Evolutionary conservation across 495 filamentous ascomycete species (phyloP), one percentile per base, ranked within the genome.

Genomic region (Apodospora peruviana): DNA sequence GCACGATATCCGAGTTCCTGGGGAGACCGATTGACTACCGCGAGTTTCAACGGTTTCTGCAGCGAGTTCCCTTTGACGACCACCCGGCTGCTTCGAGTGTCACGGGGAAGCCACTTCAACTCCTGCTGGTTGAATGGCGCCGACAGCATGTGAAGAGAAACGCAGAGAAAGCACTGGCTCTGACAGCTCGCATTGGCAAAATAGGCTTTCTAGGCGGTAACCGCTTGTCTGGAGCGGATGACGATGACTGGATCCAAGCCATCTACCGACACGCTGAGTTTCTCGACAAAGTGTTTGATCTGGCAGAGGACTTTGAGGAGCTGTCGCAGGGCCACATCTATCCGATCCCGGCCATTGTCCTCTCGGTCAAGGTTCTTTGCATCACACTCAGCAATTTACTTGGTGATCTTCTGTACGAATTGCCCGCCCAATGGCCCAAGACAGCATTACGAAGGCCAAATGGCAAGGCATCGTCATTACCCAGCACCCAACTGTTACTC

Each of bases 291-390:
- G 55, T 58, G 19, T 38, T 57, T 19, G 46, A 47, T 7, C 35
- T 58, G 11, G 55, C 58, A 12, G 58, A 57, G 40, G 55, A 57
- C 21, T 57, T 60, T 9, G 55, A 60, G 40, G 25, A 40, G n/a
- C 50, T 60, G n/a, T 60, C 58, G 14, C 48, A 57, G 5, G 48
- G 58, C 32, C 42, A 55, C 19, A 22, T 58, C n/a, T 38, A 54
- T 20, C 58, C 58, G 12, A 43, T 58, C 9, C 58, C 58, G 5
- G 48, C 55, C 29, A 47, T 60, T 22, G 17, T 60, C n/a, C 11
- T 60, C 2, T 60, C 58, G 8, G 48, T 60, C 42, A 60, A 60
- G 41, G 51, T 58, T 4, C 48, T 60, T 16, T 57, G 51, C 43
- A 43, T 46, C 32, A 45, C 58, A 22, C 45, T 60, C 18, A 42